Conservation (phyloP, 768 basidiomycete genomes). For the Lentinula edodes region DNA sequence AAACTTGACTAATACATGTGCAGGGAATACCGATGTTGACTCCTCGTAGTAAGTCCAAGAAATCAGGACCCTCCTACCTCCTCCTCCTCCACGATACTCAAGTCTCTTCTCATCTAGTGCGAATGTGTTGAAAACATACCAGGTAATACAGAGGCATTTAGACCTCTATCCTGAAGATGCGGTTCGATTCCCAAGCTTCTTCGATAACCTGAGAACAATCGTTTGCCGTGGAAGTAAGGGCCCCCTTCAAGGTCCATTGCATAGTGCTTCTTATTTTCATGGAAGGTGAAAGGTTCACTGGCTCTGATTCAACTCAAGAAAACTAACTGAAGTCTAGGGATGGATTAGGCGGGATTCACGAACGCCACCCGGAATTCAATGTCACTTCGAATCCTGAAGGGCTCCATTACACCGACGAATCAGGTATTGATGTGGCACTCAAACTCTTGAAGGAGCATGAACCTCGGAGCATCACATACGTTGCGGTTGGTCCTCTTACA, state of each 20-base stretch:
- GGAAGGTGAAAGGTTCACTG: conserved; percentile 45
- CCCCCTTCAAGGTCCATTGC: conserved; percentile 66
- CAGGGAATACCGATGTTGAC: conserved; percentile 69
- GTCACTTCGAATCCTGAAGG: conserved; percentile 23
- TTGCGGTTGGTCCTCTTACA: conserved; percentile 74
- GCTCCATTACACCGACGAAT: conserved; percentile 37
- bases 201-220: conserved; percentile 45
- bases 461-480: conserved; percentile 56
- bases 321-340: conserved; percentile 39
- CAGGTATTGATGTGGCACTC: conserved; percentile 50
- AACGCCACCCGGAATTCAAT: conserved; percentile 63
- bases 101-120: conserved; percentile 30
- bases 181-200: conserved; percentile 58
- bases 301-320: not conserved
- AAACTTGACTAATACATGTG: not conserved
- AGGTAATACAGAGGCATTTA: conserved; percentile 57
- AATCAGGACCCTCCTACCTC: too few species aligned
- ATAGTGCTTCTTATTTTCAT: conserved; percentile 83
- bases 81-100: not conserved
- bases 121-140: conserved; percentile 76
- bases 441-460: conserved; percentile 49
- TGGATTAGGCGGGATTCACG: conserved; percentile 56
- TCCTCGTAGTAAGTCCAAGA: conserved; percentile 50
- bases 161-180: conserved; percentile 46
- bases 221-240: conserved; percentile 57